Conservation (phyloP, 2,329 filamentous ascomycete genomes). For the Cercospora zeina region DNA sequence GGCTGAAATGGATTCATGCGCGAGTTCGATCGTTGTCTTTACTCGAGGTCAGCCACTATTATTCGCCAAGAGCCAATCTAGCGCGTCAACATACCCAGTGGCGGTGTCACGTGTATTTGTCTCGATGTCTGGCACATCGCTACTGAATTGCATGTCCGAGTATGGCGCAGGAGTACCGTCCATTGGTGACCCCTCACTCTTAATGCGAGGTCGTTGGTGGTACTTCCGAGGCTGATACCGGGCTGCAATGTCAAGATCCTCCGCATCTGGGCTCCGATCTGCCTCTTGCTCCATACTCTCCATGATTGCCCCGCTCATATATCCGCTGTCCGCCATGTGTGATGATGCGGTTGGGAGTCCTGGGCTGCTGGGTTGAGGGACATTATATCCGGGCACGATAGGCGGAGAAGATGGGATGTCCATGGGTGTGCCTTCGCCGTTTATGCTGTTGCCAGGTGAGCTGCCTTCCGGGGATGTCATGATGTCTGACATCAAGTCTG, state of each 20-base stretch:
- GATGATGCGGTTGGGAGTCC: slow-evolving; percentile 56
- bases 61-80: not conserved
- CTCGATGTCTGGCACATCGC: slow-evolving; percentile 11
- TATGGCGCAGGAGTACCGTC: slow-evolving; percentile 24
- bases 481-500: slow-evolving; percentile 44
- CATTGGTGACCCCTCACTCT: slow-evolving; percentile 32
- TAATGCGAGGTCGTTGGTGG: slow-evolving; percentile 31
- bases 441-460: slow-evolving; percentile 48
- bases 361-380: slow-evolving; percentile 70
- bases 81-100: slow-evolving; percentile 9
- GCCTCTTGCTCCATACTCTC: slow-evolving; percentile 64
- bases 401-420: slow-evolving; percentile 91
- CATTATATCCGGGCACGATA: slow-evolving; percentile 59
- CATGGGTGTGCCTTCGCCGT: slow-evolving; percentile 65
- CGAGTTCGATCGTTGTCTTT: not conserved
- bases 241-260: slow-evolving; percentile 41
- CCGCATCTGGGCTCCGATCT: slow-evolving; percentile 41
- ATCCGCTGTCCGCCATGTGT: slow-evolving; percentile 65
- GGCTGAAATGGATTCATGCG: not conserved
- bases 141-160: slow-evolving; percentile 17
- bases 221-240: slow-evolving; percentile 37
- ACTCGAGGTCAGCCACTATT: slow-evolving; percentile 5
- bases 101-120: not conserved
- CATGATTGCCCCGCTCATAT: slow-evolving; percentile 74
- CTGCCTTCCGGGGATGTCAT: slow-evolving; percentile 51